These are phyloP conservation scores for Epithele typhae DNA, from an alignment of 768 basidiomycete species.

Conservation along the genomic window DNA sequence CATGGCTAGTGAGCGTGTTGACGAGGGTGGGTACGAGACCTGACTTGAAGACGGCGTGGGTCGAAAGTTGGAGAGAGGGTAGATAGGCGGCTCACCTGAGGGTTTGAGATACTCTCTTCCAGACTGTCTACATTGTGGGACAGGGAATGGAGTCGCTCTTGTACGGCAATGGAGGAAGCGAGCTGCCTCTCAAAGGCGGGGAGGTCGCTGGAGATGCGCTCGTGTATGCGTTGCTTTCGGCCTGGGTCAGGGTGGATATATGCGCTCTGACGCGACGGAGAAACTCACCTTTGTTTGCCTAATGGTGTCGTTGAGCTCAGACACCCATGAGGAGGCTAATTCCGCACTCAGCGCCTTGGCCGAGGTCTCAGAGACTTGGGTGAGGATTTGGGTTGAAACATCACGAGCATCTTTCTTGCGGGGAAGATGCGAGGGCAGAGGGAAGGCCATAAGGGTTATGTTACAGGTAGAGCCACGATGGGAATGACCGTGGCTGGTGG, in stretches of 20 bases:
- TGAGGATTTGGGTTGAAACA: conserved; percentile 66
- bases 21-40: conserved; percentile 64
- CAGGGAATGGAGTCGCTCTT: conserved; percentile 51
- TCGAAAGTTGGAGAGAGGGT: too few relatives aligned
- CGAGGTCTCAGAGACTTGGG: conserved; percentile 62
- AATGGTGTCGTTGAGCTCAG: conserved; percentile 70
- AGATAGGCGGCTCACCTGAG: conserved; percentile 62
- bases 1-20: conserved; percentile 53
- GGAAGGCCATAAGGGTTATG: conserved; percentile 76
- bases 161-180: conserved; percentile 58
- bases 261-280: not conserved
- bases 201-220: conserved; percentile 63
- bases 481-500: too few relatives aligned
- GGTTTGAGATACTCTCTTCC: conserved; percentile 45
- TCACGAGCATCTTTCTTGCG: conserved; percentile 56
- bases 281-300: conserved; percentile 59
- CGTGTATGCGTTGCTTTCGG: conserved; percentile 60
- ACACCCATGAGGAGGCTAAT: conserved; percentile 64
- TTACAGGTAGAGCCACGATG: too few relatives aligned
- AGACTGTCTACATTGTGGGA: conserved; percentile 50
- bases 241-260: conserved; percentile 3
- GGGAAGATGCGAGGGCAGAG: conserved; percentile 69
- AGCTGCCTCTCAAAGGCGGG: conserved; percentile 63
- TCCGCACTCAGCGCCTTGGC: conserved; percentile 53
- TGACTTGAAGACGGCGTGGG: conserved; percentile 37